Conservation (phyloP, 139 green algal species). For the Chlamydomonas asymmetrica region DNA sequence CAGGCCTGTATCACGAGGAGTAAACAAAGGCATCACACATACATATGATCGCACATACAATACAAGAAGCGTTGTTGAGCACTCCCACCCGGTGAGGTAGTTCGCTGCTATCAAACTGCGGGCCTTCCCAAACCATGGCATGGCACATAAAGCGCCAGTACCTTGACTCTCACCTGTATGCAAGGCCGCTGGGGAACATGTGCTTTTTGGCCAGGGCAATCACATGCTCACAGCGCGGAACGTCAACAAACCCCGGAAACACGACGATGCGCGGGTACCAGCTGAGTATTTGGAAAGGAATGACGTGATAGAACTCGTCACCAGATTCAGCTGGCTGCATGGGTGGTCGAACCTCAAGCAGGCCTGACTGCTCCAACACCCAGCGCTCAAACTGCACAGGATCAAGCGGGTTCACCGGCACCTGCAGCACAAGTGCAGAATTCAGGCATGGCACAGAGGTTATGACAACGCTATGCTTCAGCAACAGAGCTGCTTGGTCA, state of each 20-base stretch:
- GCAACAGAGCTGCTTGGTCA: too few species aligned
- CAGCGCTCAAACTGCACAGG: slow-evolving; percentile 29
- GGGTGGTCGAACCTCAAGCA: slow-evolving; percentile 33
- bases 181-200: slow-evolving; percentile 46
- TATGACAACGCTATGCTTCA: too few species aligned
- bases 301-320: slow-evolving; percentile 17
- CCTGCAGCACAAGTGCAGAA: slow-evolving; percentile 5
- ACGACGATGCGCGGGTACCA: slow-evolving; percentile 54
- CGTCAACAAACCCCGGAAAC: slow-evolving; percentile 59
- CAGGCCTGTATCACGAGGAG: slow-evolving; percentile 5
- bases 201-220: slow-evolving; percentile 40
- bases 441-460: too few species aligned
- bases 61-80: too few species aligned
- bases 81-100: too few species aligned
- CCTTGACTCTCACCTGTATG: slow-evolving; percentile 37
- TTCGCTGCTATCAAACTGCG: too few species aligned
- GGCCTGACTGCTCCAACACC: slow-evolving; percentile 29
- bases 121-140: too few species aligned
- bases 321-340: slow-evolving; percentile 14
- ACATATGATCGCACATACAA: too few species aligned
- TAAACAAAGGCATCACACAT: neutral
- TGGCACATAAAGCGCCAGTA: too few species aligned
- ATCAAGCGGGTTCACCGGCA: slow-evolving; percentile 34
- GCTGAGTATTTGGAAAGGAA: slow-evolving; percentile 47
- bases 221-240: slow-evolving; percentile 37